A percentile compares a stretch with the other conserved stretches of the same genome.
Evolutionary conservation across 2,329 filamentous ascomycete genomes (phyloP).

Genomic region (Cladosporium phlei): DNA sequence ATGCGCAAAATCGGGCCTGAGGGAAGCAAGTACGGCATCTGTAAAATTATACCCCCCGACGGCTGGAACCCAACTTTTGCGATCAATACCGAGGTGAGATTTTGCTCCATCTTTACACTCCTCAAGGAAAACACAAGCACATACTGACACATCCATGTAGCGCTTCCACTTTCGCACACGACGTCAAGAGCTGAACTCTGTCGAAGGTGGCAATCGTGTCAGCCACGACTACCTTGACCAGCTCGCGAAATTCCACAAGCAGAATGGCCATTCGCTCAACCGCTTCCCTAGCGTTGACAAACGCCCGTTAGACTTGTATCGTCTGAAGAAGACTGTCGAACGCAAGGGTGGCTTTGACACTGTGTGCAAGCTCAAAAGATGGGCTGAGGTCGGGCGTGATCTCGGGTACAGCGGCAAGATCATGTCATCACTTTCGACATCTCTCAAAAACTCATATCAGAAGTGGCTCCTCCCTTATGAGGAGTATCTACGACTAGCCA

Average conservation of each 20-base stretch:
- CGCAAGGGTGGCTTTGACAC: constrained; percentile 90
- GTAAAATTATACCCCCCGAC: constrained; percentile 91
- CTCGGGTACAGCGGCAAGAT: constrained; percentile 98
- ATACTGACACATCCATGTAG: constrained; percentile 45
- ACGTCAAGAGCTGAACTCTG: constrained; percentile 93
- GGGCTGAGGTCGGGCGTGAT: constrained; percentile 96
- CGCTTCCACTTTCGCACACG: constrained; percentile 95
- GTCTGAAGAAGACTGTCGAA: constrained; percentile 94
- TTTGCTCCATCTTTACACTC: too few relatives aligned
- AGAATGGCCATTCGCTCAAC: constrained; percentile 89
- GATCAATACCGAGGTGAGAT: constrained; percentile 93
- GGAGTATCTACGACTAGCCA: constrained; percentile 83
- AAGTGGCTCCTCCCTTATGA: constrained; percentile 97
- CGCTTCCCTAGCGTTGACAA: constrained; percentile 96
- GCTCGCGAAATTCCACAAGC: constrained; percentile 91
- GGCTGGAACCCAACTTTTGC: constrained; percentile 93
- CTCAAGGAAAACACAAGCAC: not conserved
- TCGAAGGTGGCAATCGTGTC: constrained; percentile 94
- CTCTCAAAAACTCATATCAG: constrained; percentile 95
- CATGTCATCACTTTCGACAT: constrained; percentile 97
- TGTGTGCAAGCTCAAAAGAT: constrained; percentile 97
- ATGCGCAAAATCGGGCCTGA: constrained; percentile 87
- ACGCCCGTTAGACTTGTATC: constrained; percentile 89
- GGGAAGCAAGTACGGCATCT: constrained; percentile 81
- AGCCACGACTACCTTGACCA: constrained; percentile 96